Base-by-base conservation (phyloP, 495 filamentous ascomycete species). In the Oidiodendron maius region DNA sequence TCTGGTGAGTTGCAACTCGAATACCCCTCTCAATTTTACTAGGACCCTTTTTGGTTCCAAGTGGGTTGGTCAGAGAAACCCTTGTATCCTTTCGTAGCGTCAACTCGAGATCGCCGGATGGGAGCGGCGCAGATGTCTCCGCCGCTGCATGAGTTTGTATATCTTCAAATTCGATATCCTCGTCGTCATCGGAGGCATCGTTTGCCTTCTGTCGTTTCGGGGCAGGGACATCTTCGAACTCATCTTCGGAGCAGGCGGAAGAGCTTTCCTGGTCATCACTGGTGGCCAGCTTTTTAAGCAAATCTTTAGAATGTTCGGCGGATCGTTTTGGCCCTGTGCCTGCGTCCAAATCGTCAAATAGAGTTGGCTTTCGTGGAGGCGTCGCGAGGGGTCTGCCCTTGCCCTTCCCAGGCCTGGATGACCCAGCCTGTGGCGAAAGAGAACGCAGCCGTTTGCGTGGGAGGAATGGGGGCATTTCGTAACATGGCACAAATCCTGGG, bases 161-260 rank as follows among this genome's bases (percentile, higher is more conserved):
- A 68, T 96, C 89, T 69, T 96, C 91, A 74, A 93, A 96, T 53
- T 94, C 86, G 44, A 88, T 72, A 36, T 82, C 82, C 24, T 86
- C 84, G 21, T 91, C 84, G 0, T 75, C 72, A 2, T 80, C 81
- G 2, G 80, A 75, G 4, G 71, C 74, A 0, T 79, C 71, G 1
- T 77, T 66, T 4, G 65, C 45, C 21, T 49, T 60, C 42, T 53
- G 55, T 35, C 52, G 23, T 44, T 86, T 82, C 44, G 46, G 48
- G 21, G 22, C 25, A 10, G 48, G 54, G 1, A 56, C 44, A 44
- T 58, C 49, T 50, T 86, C 82, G 50, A 86, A 85, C 42, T 84
- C 77, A 44, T 65, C 71, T 48, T 89, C 85, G 15, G 87, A 64
- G 0, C 80, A 82, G 5, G 76, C 81, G 39, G 75, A 62, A 0